Evolutionary conservation across 768 basidiomycete species (phyloP).

Genomic region (Pleurotus giganteus): DNA sequence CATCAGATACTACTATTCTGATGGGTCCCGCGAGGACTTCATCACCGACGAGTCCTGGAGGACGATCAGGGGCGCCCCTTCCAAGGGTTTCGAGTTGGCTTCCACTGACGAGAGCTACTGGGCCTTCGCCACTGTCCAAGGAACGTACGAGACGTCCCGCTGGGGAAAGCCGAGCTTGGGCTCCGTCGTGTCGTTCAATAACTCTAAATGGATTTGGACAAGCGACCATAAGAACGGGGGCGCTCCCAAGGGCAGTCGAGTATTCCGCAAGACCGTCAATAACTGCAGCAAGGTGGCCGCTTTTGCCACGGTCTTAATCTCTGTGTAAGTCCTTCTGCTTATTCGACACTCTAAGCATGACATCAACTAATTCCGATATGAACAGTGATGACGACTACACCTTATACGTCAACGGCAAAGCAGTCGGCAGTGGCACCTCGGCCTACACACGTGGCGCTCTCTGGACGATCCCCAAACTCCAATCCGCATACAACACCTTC

Average conservation of each 20-base stretch:
- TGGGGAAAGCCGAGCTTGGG: background rate
- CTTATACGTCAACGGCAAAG: conserved; percentile 2
- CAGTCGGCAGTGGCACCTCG: conserved; percentile 25
- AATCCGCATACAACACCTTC: conserved; percentile 20
- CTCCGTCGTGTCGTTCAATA: background rate
- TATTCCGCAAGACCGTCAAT: conserved; percentile 4
- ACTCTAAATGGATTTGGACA: conserved; percentile 9
- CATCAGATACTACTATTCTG: conserved; percentile 1
- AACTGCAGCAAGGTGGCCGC: background rate
- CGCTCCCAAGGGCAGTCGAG: background rate
- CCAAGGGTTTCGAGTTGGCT: background rate
- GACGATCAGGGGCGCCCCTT: background rate
- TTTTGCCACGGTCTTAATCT: background rate
- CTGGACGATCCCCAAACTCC: conserved; percentile 27
- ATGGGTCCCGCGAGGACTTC: background rate
- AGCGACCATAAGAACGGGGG: background rate
- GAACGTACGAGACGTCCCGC: background rate
- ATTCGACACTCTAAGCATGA: background rate
- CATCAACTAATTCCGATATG: background rate
- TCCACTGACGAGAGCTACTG: background rate
- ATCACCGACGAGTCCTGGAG: conserved; percentile 6
- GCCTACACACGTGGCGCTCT: too few relatives aligned
- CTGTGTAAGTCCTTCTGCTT: background rate
- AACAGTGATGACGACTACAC: conserved; percentile 5
- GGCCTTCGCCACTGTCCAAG: background rate